phyloP scores from a whole-genome alignment of 805 yeast species.

The Scheffersomyces spartinae region DNA sequence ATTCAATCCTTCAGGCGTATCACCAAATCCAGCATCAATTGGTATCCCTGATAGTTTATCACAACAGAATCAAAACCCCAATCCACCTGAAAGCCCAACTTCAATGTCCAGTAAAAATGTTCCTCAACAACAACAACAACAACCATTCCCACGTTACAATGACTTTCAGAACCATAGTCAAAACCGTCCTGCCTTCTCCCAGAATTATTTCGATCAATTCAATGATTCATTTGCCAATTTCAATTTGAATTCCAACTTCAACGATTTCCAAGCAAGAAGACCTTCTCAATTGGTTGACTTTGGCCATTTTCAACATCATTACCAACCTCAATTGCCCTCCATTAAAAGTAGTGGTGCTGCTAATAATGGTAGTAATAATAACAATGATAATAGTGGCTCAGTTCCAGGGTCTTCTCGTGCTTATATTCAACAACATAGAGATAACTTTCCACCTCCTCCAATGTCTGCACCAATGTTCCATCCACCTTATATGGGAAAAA shows the following conservation, averaged over 20 bases:
- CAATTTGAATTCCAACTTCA: conserved; percentile 20
- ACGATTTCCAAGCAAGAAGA: conserved; percentile 29
- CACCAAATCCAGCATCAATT: not conserved
- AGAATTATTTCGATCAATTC: conserved; percentile 12
- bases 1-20: conserved; percentile 1
- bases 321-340: conserved; percentile 1
- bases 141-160: not conserved
- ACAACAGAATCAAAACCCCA: conserved; percentile 1
- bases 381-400: conserved; percentile 3
- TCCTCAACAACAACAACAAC: conserved; percentile 1
- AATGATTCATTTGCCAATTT: conserved; percentile 17
- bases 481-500: conserved; percentile 1
- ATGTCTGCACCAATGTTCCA: conserved; percentile 3
- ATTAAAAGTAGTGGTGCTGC: conserved; percentile 9
- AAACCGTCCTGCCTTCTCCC: conserved; percentile 2
- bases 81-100: conserved; percentile 5
- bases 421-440: conserved; percentile 8
- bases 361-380: conserved; percentile 5
- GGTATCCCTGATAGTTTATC: not conserved
- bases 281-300: conserved; percentile 31
- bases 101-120: conserved; percentile 1
- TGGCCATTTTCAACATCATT: conserved; percentile 6
- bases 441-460: conserved; percentile 2
- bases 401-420: conserved; percentile 4
- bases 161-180: conserved; percentile 9